Base-by-base conservation (phyloP, 441 rosid species). In the Pelargonium citronellum region DNA sequence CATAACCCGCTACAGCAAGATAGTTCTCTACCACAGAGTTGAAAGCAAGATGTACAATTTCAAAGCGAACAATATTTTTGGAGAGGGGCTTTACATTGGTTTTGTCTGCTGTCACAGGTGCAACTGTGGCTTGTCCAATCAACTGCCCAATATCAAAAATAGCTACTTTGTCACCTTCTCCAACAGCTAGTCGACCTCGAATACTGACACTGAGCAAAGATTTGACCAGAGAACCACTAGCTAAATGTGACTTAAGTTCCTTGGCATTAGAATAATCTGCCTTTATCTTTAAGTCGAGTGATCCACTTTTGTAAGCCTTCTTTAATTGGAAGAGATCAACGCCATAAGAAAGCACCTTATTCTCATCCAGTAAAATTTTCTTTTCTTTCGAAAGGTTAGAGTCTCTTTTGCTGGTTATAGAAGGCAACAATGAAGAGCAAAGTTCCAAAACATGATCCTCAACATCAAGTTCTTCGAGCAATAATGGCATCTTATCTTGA, bases 111-210 rank as follows among this genome's bases (percentile, higher is more conserved):
- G 96, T 89, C 67, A 94, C 90, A 69, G 99, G 99, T 72, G 91
- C 94, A 77, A 87, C 75, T 67, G 96, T 85, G 78, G 98, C 90
- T 80, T 94, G 99, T 75, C 99, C 96, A 73, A 96, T 91, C 74
- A 96, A 83, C 84, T 89, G 97, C 71, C 95, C 97, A 85, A 83
- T 92, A 84, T 96, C 99, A 79, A 90, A 96, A 79, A 96, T 88
- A 75, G 98, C 90, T 74, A 96, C 99, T 85, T 89, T 96, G 82
- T 96, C 99, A 78, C 99, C 99, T 87, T 96, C 99, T 77, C 99
- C 99, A 83, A 96, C 99, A 79, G 98, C 99, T 77, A 96, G 96
- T 80, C 95, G 94, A 75, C 99, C 99, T 73, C 99, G 92, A 79
- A 77, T 83, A 81, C 89, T 89, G 69, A 94, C 96, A 83, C 97